Evolutionary conservation across 2,329 filamentous ascomycete genomes (phyloP), one percentile per base, ranked within the genome.

Genomic region (Scedosporium dehoogii): DNA sequence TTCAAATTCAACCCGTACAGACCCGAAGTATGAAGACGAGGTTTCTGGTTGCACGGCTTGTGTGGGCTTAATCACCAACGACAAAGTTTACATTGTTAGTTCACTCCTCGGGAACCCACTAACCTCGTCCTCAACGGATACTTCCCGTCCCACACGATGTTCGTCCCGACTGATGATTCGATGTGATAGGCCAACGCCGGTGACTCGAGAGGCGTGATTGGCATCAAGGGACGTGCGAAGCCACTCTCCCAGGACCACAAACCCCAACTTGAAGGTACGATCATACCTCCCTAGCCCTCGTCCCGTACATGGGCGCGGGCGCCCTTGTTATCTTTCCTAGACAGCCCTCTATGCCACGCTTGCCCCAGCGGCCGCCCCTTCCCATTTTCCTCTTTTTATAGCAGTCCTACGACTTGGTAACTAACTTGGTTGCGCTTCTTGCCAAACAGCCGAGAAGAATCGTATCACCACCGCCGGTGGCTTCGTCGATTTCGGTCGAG

Each of bases 161-260:
- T 46, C 59, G 16, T 12, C 18, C 53, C 62, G 38, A 61, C 64
- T 18, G 21, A 56, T 63, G 9, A 46, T 23, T 44, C 6, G 23
- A 25, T 58, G 25, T 41, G 62, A 61, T 69, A 99, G 94, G 94
- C 91, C 71, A 99, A 99, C 74, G 91, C 94, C 66, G 94, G 94
- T 72, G 94, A 99, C 75, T 99, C 94, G 66, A 87, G 94, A 80
- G 91, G 89, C 72, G 94, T 99, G 27, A 79, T 99, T 67, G 94
- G 94, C 70, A 91, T 99, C 71, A 99, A 97, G 80, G 94, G 94
- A 67, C 86, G 94, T 70, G 94, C 94, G 68, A 99, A 97, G 80
- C 94, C 94, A 60, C 82, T 99, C 64, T 99, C 94, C n/a, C 96
- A 96, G 73, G 94, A 99, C 75, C 94, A 99, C 82, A 99, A 99